Conservation (phyloP, 352 stramenopile genomes). For the Blastocystis sp. region DNA sequence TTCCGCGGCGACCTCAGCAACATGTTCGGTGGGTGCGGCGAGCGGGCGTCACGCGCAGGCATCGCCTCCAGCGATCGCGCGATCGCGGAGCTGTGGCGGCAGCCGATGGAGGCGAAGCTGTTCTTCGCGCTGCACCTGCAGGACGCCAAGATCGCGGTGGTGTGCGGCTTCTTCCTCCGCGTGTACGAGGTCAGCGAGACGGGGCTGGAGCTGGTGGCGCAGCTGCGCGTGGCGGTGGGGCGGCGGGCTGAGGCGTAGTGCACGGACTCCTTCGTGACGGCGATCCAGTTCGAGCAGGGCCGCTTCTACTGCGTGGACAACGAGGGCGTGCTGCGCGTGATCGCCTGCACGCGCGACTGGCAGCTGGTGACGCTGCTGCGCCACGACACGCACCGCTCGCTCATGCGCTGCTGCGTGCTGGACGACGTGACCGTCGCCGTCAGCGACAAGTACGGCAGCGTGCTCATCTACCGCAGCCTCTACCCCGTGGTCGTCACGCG, state of each 20-base stretch:
- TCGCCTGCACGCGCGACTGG: neutral
- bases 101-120: neutral
- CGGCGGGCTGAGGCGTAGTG: neutral
- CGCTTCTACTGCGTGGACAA: constrained; percentile 51
- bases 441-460: constrained; percentile 69
- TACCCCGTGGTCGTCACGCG: neutral
- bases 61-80: neutral
- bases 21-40: neutral
- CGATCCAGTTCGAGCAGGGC: constrained; percentile 26
- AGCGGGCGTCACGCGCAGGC: neutral
- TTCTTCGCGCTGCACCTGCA: neutral
- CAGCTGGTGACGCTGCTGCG: constrained; percentile 14
- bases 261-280: constrained; percentile 53
- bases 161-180: constrained; percentile 2
- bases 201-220: neutral
- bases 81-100: neutral
- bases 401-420: constrained; percentile 31
- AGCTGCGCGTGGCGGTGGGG: neutral
- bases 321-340: constrained; percentile 26
- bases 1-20: constrained; percentile 2
- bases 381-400: constrained; percentile 41
- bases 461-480: constrained; percentile 47
- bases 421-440: constrained; percentile 44
- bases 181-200: constrained; percentile 33
- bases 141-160: neutral